Percentiles rank a stretch among this genome's conserved stretches.
These are phyloP conservation scores for Colletotrichum siamense DNA, from an alignment of 2,329 filamentous ascomycete species.

Conservation along the genomic window DNA sequence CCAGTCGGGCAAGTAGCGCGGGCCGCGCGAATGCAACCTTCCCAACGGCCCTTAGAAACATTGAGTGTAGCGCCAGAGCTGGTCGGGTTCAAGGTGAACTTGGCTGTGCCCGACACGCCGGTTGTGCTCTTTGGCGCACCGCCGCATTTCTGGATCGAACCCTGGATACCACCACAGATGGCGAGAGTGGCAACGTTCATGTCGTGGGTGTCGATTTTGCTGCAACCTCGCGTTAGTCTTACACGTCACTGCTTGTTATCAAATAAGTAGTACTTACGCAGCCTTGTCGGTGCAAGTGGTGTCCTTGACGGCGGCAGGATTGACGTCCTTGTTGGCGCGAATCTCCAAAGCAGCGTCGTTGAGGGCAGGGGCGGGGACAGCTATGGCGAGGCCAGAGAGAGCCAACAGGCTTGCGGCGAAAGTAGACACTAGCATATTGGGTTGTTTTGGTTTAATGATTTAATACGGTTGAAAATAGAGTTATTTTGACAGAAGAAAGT, in stretches of 20 bases:
- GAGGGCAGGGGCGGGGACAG: neutral
- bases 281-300: neutral
- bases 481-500: neutral
- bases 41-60: slow-evolving; percentile 58
- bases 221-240: neutral
- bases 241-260: too few relatives aligned
- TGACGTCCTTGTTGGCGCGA: neutral
- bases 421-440: neutral
- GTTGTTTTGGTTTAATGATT: neutral
- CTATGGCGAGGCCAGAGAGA: neutral
- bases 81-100: slow-evolving; percentile 50
- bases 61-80: slow-evolving; percentile 52
- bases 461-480: neutral
- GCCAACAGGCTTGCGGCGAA: neutral
- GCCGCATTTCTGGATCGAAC: slow-evolving; percentile 46
- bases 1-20: slow-evolving; percentile 54
- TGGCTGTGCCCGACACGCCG: slow-evolving; percentile 50
- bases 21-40: slow-evolving; percentile 58
- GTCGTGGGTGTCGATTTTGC: slow-evolving; percentile 52
- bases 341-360: neutral
- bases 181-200: slow-evolving; percentile 50
- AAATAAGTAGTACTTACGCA: neutral
- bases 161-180: slow-evolving; percentile 58
- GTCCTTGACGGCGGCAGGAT: slow-evolving; percentile 2
- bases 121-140: slow-evolving; percentile 46